Conservation (phyloP, 2,329 filamentous ascomycete species). For the Clonostachys rosea region DNA sequence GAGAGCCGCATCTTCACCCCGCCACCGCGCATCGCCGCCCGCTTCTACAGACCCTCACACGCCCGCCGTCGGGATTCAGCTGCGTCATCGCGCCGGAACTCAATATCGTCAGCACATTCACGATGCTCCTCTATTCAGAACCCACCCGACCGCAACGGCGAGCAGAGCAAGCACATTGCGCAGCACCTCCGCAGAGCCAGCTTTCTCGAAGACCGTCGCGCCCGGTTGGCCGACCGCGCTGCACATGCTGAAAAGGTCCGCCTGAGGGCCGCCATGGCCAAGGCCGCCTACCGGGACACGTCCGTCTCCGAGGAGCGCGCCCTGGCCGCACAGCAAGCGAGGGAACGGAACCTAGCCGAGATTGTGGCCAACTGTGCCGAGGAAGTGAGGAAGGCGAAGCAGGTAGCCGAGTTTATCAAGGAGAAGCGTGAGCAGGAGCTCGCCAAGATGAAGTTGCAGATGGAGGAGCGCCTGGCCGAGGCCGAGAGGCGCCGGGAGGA, state of each 20-base stretch:
- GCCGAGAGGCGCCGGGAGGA: constrained; percentile 68
- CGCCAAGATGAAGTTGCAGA: constrained; percentile 63
- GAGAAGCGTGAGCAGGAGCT: constrained; percentile 74
- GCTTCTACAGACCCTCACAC: constrained; percentile 66
- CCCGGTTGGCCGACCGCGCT: constrained; percentile 72
- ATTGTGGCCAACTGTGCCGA: constrained; percentile 78
- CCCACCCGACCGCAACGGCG: constrained; percentile 43
- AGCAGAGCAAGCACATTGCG: constrained; percentile 72
- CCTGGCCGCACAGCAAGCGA: constrained; percentile 70
- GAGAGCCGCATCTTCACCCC: constrained; percentile 47
- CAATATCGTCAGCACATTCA: constrained; percentile 71
- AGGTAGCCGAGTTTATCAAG: constrained; percentile 77
- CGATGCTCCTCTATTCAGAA: constrained; percentile 58
- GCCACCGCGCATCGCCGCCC: constrained; percentile 72
- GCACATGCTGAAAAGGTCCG: constrained; percentile 82
- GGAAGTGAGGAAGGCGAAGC: constrained; percentile 78
- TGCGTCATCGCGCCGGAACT: constrained; percentile 74
- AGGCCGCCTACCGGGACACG: constrained; percentile 60
- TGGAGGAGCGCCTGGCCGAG: constrained; percentile 76
- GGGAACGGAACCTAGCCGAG: constrained; percentile 76
- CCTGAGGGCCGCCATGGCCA: constrained; percentile 67
- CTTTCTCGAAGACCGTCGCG: constrained; percentile 77
- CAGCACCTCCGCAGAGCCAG: constrained; percentile 76
- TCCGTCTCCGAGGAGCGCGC: constrained; percentile 71
- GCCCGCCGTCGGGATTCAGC: constrained; percentile 70